Base-by-base conservation (phyloP, 306 rosid species). In the Cicer cuneatum region DNA sequence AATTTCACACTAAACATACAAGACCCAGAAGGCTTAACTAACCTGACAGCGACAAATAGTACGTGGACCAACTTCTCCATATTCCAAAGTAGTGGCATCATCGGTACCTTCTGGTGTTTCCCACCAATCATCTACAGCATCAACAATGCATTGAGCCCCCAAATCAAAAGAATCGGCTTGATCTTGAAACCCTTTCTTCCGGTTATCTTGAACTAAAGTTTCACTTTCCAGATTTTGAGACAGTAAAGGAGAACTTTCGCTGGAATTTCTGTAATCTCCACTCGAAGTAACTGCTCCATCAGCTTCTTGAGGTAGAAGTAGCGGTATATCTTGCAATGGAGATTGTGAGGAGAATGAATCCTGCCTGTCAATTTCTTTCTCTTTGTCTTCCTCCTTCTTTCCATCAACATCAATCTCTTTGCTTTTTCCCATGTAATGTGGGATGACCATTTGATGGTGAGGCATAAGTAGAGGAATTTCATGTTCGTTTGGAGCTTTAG, bases 371-470 rank as follows among this genome's bases (percentile, higher is more conserved):
- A 71, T 62, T 38, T 66, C 81, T 38, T 78, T 82, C 67, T 45
- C 16, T 54, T 74, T 46, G 16, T 83, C 77, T 48, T 75, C 76
- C 41, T 86, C 81, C 61, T 75, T 77, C 63, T 68, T 68, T 83
- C 85, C 71, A 67, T 63, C 86, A 66, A 84, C 74, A 64, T 84
- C 87, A 40, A 78, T 66, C 79, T 85, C 99, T 83, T 71, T 73
- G 83, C 88, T 87, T 84, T 69, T 85, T 77, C 93, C 91, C 96
- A 90, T 68, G 89, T 95, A 95, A 84, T 87, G 98, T 62, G 99
- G 99, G 79, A 95, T 81, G 68, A 95, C 98, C 99, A 95, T 95
- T 87, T 92, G 99, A 18, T 95, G 97, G 81, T 92, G 99, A 69
- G 99, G 99, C 90, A 95, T 90, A 52, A 95, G 99, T 33, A 95